Percentiles rank a stretch among this genome's conserved stretches.
Conservation (phyloP, 495 filamentous ascomycete species). For the Alectoria sarmentosa region DNA sequence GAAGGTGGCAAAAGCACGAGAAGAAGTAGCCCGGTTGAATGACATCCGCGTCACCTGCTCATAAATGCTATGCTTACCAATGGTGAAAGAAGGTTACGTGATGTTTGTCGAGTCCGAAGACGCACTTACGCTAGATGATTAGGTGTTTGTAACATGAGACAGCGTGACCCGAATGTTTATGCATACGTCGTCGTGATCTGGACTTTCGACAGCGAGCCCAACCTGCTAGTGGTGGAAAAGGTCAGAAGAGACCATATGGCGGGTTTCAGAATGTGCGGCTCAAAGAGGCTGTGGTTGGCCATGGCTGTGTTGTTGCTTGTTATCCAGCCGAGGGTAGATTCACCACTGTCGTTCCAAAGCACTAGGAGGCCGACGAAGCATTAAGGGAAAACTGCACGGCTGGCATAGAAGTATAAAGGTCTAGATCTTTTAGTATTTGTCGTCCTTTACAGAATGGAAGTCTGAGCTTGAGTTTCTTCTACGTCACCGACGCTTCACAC, state of each 20-base stretch:
- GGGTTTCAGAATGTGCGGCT: background rate
- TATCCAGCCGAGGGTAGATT: too few species aligned
- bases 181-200: background rate
- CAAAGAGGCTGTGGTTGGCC: background rate
- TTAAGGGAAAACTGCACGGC: too few species aligned
- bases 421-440: too few species aligned
- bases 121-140: background rate
- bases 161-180: background rate
- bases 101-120: background rate
- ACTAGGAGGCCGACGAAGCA: background rate
- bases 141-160: background rate
- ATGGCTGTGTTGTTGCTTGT: background rate
- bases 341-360: background rate
- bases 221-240: background rate
- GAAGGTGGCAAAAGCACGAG: background rate
- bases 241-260: background rate
- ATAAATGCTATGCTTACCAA: background rate
- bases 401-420: too few species aligned
- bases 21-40: background rate
- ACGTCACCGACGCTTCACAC: too few species aligned
- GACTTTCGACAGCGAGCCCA: background rate
- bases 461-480: too few species aligned
- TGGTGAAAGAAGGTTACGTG: background rate
- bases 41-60: background rate
- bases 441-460: too few species aligned